A percentile compares a stretch with the other conserved stretches of the same genome.
Evolutionary conservation across 495 filamentous ascomycete genomes (phyloP).

Genomic region (Pseudotulostoma volvatum): DNA sequence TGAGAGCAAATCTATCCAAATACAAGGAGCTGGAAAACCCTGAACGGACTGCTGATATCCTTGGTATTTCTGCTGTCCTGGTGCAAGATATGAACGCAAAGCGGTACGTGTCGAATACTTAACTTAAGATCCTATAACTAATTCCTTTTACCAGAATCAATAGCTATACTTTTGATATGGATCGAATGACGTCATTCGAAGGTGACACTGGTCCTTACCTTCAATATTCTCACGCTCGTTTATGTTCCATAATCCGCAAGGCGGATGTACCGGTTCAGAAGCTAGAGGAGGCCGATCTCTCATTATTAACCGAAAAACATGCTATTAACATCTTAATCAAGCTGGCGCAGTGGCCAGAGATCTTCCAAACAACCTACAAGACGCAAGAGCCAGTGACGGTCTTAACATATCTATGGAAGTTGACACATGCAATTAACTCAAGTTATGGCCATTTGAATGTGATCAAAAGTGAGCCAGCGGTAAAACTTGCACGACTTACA

Average conservation of each 20-base stretch:
- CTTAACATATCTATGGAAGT: constrained; percentile 70
- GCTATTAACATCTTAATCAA: constrained; percentile 42
- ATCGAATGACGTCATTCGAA: constrained; percentile 53
- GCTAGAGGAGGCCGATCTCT: constrained; percentile 35
- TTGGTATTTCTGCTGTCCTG: constrained; percentile 56
- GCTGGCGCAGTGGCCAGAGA: constrained; percentile 47
- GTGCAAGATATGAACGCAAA: constrained; percentile 57
- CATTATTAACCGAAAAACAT: constrained; percentile 38
- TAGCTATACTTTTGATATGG: constrained; percentile 51
- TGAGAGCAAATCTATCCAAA: constrained; percentile 47
- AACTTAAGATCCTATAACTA: neutral
- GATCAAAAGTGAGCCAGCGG: constrained; percentile 51
- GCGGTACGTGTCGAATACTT: constrained; percentile 28
- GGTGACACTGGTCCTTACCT: constrained; percentile 56
- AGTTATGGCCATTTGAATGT: constrained; percentile 72
- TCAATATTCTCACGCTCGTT: constrained; percentile 52
- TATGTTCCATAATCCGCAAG: constrained; percentile 46
- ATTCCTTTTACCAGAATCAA: constrained; percentile 32
- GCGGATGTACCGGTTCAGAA: constrained; percentile 26
- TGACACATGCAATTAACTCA: constrained; percentile 72
- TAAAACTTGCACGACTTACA: constrained; percentile 65
- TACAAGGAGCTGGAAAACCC: constrained; percentile 49
- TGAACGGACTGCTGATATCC: constrained; percentile 32
- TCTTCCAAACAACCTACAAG: constrained; percentile 42
- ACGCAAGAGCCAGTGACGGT: constrained; percentile 52